Base-by-base conservation (phyloP, 2,329 filamentous ascomycete species). In the Alternaria brassicicola region DNA sequence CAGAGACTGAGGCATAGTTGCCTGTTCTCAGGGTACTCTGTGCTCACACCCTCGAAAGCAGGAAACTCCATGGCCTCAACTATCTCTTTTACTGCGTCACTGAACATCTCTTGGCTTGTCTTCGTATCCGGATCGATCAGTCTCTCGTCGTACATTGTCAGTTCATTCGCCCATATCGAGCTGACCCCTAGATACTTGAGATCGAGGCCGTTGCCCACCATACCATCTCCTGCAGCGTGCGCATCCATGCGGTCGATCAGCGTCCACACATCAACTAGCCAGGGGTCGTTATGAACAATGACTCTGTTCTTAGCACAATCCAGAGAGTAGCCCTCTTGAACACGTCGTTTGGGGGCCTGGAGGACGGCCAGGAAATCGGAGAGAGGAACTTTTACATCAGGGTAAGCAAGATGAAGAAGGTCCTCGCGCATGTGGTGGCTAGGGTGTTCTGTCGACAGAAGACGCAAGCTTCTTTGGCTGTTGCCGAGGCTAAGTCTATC, bases 231-330 rank as follows among this genome's bases (percentile, higher is more conserved):
- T 33, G 83, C 81, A 2, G 88, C 86, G 28, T 87, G 86, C 25
- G 84, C 81, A 65, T 91, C 87, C 63, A 82, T 78, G n/a, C 89
- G 86, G 57, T 85, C 83, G 46, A 93, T 82, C 83, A 90, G 91
- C 45, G 87, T 85, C 92, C 92, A 96, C n/a, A 91, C 80, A 55
- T 90, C 89, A 56, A 87, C 84, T n/a, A 94, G 80, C 86, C 90
- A 91, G 28, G 85, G 86, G 68, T 93, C 88, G 59, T 92, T 89
- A 6, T 83, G 80, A 1, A 90, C 83, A n/a, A 93, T 84, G 6
- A 83, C 78, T 61, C 85, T 84, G 68, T 95, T 95, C 46, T 80
- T 84, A 15, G 78, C 77, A 57, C 86, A 87, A 67, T 93, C 80
- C 45, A 88, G 80, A 6, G 80, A 75, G 61, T 84, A 84, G 15